Evolutionary conservation across 257 asterid species (phyloP).

Genomic region (Linaria vulgaris): DNA sequence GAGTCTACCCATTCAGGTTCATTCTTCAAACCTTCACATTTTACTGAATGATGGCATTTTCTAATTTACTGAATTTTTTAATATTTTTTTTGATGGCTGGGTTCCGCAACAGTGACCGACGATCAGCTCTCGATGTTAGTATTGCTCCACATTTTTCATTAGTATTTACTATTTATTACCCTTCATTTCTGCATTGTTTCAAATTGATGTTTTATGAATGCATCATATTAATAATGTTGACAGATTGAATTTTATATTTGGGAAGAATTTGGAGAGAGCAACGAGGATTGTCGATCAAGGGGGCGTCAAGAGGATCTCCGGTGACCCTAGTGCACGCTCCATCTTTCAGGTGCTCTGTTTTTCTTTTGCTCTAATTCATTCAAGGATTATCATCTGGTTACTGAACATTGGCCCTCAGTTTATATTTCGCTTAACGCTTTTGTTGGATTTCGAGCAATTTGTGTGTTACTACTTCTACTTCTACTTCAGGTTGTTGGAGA

Average conservation of each 20-base stretch:
- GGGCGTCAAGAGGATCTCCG: slow-evolving; percentile 79
- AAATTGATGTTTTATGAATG: not conserved
- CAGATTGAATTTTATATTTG: slow-evolving; percentile 83
- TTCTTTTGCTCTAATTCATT: no score
- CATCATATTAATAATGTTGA: not conserved
- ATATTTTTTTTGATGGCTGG: slow-evolving; percentile 18
- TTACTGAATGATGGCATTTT: not conserved
- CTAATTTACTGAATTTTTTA: not conserved
- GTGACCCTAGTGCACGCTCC: slow-evolving; percentile 68
- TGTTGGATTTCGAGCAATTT: not conserved
- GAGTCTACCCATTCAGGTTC: slow-evolving; percentile 68
- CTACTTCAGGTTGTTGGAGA: slow-evolving; percentile 80
- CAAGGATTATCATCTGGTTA: no score
- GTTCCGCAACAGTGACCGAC: slow-evolving; percentile 62
- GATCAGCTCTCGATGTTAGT: slow-evolving; percentile 85
- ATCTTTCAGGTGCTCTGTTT: slow-evolving; percentile 57
- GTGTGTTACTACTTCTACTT: no score
- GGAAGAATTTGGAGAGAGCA: slow-evolving; percentile 84
- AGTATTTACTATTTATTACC: not conserved
- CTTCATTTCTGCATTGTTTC: not conserved
- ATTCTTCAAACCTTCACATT: not conserved
- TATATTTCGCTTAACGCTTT: no score
- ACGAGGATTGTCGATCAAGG: slow-evolving; percentile 74
- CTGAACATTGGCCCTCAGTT: no score
- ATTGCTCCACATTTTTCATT: not conserved